Percentiles rank a stretch among this genome's conserved stretches.
Evolutionary conservation across 768 basidiomycete genomes (phyloP).

Genomic region (Tulasnella sp.): DNA sequence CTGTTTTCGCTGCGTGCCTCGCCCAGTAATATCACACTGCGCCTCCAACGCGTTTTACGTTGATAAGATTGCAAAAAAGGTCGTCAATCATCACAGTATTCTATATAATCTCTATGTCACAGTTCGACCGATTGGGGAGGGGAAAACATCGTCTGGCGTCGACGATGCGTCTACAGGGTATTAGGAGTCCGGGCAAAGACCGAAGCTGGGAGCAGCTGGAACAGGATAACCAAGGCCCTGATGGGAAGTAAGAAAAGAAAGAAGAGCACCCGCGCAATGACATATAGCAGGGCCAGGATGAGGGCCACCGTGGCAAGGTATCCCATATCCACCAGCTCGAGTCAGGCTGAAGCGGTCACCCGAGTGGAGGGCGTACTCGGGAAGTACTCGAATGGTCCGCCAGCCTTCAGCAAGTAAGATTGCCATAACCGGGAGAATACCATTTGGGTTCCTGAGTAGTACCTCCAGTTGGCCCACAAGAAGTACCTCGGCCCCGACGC

Average conservation of each 20-base stretch:
- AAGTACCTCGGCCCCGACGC: conserved; percentile 13
- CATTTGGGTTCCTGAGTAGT: conserved; percentile 6
- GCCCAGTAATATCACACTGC: not conserved
- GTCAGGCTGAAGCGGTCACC: conserved; percentile 16
- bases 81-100: not conserved
- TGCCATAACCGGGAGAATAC: conserved; percentile 5
- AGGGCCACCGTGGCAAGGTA: not conserved
- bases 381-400: conserved; percentile 13
- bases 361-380: not conserved
- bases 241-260: conserved; percentile 12
- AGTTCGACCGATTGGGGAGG: not conserved
- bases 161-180: not conserved
- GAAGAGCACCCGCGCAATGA: not conserved
- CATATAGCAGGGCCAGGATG: not conserved
- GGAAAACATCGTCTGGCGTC: not conserved
- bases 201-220: not conserved
- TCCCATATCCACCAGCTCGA: not conserved
- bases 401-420: conserved; percentile 10
- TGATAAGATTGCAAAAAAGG: not conserved
- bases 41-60: not conserved
- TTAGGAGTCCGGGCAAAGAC: not conserved
- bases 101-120: not conserved
- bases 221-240: not conserved
- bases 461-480: conserved; percentile 19
- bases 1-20: not conserved